Evolutionary conservation across 768 basidiomycete genomes (phyloP).

Genomic region (Sutorius australiensis): DNA sequence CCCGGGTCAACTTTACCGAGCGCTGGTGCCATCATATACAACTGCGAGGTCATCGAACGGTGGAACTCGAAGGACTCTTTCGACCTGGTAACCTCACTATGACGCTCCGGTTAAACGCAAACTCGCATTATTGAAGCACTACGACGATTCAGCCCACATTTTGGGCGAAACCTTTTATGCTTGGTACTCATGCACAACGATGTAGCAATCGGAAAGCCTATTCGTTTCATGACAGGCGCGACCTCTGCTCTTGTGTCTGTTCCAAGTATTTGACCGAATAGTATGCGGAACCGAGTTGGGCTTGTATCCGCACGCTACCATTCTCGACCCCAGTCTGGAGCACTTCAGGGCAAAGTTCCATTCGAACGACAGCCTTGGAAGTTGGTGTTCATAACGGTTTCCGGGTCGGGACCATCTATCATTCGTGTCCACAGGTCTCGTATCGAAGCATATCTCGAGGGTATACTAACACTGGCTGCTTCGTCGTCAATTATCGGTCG

Average conservation of each 20-base stretch:
- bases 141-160: slow-evolving; percentile 14
- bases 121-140: slow-evolving; percentile 25
- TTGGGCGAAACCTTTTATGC: slow-evolving; percentile 24
- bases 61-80: too few relatives aligned
- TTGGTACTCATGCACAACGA: neutral
- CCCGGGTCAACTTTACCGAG: too few relatives aligned
- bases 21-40: too few relatives aligned
- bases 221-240: slow-evolving; percentile 19
- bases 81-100: too few relatives aligned
- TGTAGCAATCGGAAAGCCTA: slow-evolving; percentile 26
- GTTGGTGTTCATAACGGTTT: too few relatives aligned
- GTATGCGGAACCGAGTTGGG: slow-evolving; percentile 25
- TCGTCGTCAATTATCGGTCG: too few relatives aligned
- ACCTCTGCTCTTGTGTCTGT: neutral
- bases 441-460: too few relatives aligned
- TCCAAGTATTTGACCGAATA: slow-evolving; percentile 25
- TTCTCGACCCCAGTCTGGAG: slow-evolving; percentile 27
- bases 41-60: too few relatives aligned
- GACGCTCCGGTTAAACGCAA: too few relatives aligned
- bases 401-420: too few relatives aligned
- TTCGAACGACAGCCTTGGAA: slow-evolving; percentile 7
- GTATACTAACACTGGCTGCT: too few relatives aligned
- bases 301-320: slow-evolving; percentile 12
- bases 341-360: slow-evolving; percentile 26
- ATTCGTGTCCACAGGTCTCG: too few relatives aligned